Conservation (phyloP, 306 rosid species). For the Quercus suber region DNA sequence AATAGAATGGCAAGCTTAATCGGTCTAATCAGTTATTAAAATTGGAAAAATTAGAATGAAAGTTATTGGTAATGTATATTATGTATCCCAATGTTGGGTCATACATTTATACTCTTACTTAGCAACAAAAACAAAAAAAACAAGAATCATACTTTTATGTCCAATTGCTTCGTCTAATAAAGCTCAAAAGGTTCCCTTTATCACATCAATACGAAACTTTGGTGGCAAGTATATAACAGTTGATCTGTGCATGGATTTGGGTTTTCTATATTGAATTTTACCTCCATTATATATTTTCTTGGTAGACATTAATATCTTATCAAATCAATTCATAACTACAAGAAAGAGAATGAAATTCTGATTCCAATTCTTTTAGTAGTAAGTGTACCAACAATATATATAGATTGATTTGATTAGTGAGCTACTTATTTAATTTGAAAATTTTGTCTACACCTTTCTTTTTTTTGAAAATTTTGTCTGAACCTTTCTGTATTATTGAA, state of each 20-base stretch:
- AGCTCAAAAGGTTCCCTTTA: neutral
- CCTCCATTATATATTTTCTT: no score
- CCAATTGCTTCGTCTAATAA: neutral
- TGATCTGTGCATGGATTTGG: constrained; percentile 2
- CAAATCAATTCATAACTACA: no score
- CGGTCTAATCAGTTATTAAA: no score
- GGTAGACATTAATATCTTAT: no score
- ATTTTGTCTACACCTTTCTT: neutral
- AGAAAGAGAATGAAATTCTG: neutral
- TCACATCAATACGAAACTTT: neutral
- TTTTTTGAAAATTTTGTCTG: neutral
- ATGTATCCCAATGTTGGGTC: no score
- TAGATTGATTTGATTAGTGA: neutral
- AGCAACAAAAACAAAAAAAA: no score
- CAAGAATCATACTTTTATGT: no score
- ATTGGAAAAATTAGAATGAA: no score
- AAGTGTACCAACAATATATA: neutral
- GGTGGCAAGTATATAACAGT: neutral
- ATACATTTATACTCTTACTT: no score
- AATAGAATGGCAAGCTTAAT: no score
- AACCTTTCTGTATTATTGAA: neutral
- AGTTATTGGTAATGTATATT: no score
- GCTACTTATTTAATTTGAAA: neutral
- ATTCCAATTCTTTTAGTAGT: neutral
- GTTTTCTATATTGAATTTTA: neutral